Conservation (phyloP, 148 eudicot species). For the Cornus kousa region DNA sequence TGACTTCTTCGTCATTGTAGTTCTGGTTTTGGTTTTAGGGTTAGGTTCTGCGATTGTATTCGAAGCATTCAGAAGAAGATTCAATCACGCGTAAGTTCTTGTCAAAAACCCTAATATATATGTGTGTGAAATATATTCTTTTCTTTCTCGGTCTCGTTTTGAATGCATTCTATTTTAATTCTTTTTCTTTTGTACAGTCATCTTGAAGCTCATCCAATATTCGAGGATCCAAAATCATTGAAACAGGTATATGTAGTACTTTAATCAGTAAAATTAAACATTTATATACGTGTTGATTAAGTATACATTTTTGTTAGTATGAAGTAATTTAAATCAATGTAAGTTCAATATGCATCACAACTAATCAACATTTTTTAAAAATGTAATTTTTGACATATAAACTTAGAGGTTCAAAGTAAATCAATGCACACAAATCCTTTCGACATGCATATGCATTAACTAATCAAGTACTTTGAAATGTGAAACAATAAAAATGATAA, state of each 20-base stretch:
- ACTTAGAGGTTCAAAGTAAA: too few relatives aligned
- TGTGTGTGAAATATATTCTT: neutral
- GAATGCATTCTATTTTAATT: neutral
- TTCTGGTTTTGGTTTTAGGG: conserved; percentile 35
- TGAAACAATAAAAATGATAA: too few relatives aligned
- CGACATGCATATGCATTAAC: too few relatives aligned
- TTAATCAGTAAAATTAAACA: neutral
- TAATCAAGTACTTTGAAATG: too few relatives aligned
- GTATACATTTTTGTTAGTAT: too few relatives aligned
- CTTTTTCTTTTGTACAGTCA: conserved; percentile 35
- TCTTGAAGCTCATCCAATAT: conserved; percentile 54
- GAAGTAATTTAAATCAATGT: too few relatives aligned
- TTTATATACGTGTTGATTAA: too few relatives aligned
- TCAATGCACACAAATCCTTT: too few relatives aligned
- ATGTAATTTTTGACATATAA: too few relatives aligned
- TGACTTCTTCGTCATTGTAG: conserved; percentile 36
- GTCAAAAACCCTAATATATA: conserved; percentile 5
- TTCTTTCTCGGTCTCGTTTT: neutral
- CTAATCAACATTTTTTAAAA: too few relatives aligned
- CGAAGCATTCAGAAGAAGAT: conserved; percentile 63
- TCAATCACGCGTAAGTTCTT: conserved; percentile 52
- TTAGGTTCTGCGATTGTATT: conserved; percentile 44
- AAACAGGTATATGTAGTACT: conserved; percentile 41
- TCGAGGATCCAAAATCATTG: conserved; percentile 90
- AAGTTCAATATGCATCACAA: too few relatives aligned